Base-by-base conservation (phyloP, 2,329 filamentous ascomycete genomes). In the Xylariaceae sp. region DNA sequence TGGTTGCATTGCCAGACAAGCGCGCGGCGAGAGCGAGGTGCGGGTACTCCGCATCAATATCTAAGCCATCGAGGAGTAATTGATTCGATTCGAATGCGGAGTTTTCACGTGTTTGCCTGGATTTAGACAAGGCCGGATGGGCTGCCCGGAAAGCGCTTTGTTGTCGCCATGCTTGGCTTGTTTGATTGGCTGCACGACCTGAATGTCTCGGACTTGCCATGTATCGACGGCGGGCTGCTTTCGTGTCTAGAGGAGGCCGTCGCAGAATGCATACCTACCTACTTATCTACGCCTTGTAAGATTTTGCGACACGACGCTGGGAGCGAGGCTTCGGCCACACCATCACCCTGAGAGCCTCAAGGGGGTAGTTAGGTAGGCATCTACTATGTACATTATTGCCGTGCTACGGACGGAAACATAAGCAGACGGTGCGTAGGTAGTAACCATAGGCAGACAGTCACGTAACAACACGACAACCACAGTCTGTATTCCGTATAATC, bases 191-290 rank as follows among this genome's bases (percentile, higher is more conserved):
- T 43, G 8, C 15, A 10, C 36, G 41, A 53, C 19, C 54, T 54
- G 49, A 56, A 54, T 60, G 58, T 60, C 58, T 60, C 53, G 56
- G 58, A 53, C 45, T 58, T 34, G 56, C 58, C 58, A 60, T 55
- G n/a, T n/a, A 30, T 49, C 12, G 32, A 47, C 51, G 49, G 29
- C 48, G 43, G 46, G 37, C 34, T 19, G 42, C 26, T 26, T 51
- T 46, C 34, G 45, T 39, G 40, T 40, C 29, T 34, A 21, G 22
- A 34, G 13, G 16, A 22, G 22, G 22, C n/a, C 19, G 9, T 42
- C 32, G 45, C n/a, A 37, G 19, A 29, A 30, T 21, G 3, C 22
- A 34, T n/a, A n/a, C n/a, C n/a, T n/a, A n/a, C n/a, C n/a, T n/a
- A n/a, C n/a, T n/a, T n/a, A n/a, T n/a, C n/a, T n/a, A n/a, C n/a